A percentile compares a stretch with the other conserved stretches of the same genome.
These are phyloP conservation scores for Camellia sinensis DNA, from an alignment of 148 eudicot genomes.

Conservation along the genomic window DNA sequence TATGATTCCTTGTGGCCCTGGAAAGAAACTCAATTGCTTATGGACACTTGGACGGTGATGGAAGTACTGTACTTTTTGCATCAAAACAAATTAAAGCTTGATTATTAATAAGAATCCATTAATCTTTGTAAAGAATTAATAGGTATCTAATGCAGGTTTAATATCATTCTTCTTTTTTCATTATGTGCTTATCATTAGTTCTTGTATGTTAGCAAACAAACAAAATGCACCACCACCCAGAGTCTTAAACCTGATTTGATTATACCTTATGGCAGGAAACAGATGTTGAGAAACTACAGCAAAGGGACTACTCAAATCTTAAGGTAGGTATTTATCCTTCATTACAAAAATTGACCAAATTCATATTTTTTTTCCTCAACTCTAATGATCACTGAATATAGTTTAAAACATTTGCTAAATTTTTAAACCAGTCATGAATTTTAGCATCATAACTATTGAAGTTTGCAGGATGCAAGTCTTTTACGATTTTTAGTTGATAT, in stretches of 20 bases:
- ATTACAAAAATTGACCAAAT: not conserved
- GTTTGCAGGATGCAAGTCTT: slow-evolving; percentile 93
- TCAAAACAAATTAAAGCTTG: not conserved
- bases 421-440: slow-evolving; percentile 11
- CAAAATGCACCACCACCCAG: not conserved
- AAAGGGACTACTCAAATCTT: slow-evolving; percentile 85
- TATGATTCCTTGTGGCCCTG: not conserved
- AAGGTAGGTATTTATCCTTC: slow-evolving; percentile 49
- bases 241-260: slow-evolving; percentile 18
- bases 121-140: not conserved
- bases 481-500: slow-evolving; percentile 95
- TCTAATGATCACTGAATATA: not conserved
- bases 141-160: not conserved
- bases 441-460: slow-evolving; percentile 21
- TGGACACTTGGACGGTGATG: not conserved
- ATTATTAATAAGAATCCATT: not conserved
- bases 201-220: not conserved
- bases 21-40: not conserved
- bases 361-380: not conserved
- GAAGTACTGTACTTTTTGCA: not conserved
- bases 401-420: not conserved
- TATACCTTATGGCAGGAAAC: slow-evolving; percentile 66
- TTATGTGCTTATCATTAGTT: not conserved
- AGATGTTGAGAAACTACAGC: slow-evolving; percentile 92
- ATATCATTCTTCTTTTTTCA: not conserved